Evolutionary conservation across 2,329 filamentous ascomycete species (phyloP).

Genomic region (Cryphonectria radicalis): DNA sequence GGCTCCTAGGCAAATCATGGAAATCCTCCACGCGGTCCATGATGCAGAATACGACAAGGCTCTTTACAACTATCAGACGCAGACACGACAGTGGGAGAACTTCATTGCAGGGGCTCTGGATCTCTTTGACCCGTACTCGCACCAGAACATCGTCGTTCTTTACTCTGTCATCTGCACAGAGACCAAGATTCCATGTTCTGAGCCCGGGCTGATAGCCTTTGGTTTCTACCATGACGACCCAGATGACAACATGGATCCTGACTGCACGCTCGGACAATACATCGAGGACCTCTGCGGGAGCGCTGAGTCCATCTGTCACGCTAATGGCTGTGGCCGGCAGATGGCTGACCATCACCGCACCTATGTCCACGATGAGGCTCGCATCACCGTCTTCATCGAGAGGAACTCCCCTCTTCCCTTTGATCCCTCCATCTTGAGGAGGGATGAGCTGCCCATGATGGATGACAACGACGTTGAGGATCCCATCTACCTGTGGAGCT

Average conservation of each 20-base stretch:
- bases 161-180: constrained; percentile 93
- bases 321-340: constrained; percentile 82
- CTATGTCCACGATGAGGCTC: constrained; percentile 94
- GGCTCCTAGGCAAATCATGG: constrained; percentile 84
- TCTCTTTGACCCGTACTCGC: constrained; percentile 91
- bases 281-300: constrained; percentile 85
- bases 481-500: constrained; percentile 96
- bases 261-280: constrained; percentile 93
- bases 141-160: constrained; percentile 94
- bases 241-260: constrained; percentile 71
- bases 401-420: constrained; percentile 54
- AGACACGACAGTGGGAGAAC: constrained; percentile 94
- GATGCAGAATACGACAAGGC: constrained; percentile 97
- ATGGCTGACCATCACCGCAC: constrained; percentile 95
- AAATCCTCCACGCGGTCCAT: constrained; percentile 92
- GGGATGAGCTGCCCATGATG: constrained; percentile 51
- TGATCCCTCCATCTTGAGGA: constrained; percentile 53
- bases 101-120: constrained; percentile 88
- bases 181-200: constrained; percentile 90
- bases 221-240: constrained; percentile 87
- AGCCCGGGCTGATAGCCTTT: constrained; percentile 86
- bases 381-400: constrained; percentile 89
- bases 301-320: constrained; percentile 76
- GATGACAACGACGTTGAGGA: constrained; percentile 49
- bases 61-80: constrained; percentile 88